Evolutionary conservation across 2,329 filamentous ascomycete species (phyloP).

Genomic region (Helotiales sp.): DNA sequence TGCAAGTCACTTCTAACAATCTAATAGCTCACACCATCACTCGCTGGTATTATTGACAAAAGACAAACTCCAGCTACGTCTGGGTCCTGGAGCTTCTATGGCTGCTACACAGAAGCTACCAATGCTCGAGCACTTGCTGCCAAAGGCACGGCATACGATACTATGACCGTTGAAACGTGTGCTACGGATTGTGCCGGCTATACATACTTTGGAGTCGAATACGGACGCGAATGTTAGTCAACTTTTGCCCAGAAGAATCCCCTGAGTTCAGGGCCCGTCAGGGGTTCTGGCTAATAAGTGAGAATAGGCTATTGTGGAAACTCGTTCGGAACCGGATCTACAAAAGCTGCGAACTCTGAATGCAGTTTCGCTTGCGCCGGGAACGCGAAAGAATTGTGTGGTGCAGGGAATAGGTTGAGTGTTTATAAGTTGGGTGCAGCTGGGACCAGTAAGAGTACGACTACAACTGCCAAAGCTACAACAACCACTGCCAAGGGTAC

Average conservation of each 20-base stretch:
- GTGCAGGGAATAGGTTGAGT: constrained; percentile 21
- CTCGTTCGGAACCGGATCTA: constrained; percentile 10
- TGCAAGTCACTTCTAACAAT: neutral
- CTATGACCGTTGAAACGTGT: constrained; percentile 32
- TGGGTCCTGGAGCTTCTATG: constrained; percentile 26
- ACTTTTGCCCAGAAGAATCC: too few species aligned
- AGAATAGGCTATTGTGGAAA: constrained; percentile 23
- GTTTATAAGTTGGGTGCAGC: constrained; percentile 12
- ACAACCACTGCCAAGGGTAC: neutral
- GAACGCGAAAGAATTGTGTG: constrained; percentile 19
- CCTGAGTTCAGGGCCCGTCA: too few species aligned
- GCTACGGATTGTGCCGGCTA: constrained; percentile 21
- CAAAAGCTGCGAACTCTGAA: constrained; percentile 8
- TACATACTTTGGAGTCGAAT: constrained; percentile 24
- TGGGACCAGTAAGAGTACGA: neutral
- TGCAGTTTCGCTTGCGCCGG: constrained; percentile 21
- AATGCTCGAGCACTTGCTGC: constrained; percentile 26
- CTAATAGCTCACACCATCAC: constrained; percentile 1
- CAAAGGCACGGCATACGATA: constrained; percentile 14
- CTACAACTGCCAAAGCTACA: neutral
- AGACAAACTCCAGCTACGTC: constrained; percentile 12
- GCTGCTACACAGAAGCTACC: constrained; percentile 36
- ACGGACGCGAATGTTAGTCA: constrained; percentile 16
- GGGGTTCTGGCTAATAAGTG: neutral
- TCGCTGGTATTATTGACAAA: constrained; percentile 9